Evolutionary conservation across 2,329 filamentous ascomycete genomes (phyloP).

Genomic region (Cytospora schulzeri): DNA sequence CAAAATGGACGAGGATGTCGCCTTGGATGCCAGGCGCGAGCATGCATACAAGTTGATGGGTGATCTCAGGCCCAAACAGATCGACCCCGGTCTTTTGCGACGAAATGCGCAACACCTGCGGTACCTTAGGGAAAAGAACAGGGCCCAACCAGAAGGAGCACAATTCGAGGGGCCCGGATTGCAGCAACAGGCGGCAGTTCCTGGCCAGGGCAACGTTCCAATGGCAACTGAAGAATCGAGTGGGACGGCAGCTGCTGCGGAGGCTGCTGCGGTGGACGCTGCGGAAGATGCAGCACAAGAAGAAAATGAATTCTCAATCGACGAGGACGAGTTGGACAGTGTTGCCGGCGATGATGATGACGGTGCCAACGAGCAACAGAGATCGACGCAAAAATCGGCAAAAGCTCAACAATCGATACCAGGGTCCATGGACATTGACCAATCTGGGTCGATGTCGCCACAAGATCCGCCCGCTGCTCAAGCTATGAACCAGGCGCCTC

Average conservation of each 20-base stretch:
- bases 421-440: neutral
- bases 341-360: neutral
- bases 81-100: neutral
- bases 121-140: neutral
- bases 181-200: neutral
- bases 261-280: neutral
- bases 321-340: conserved; percentile 1
- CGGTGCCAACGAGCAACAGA: neutral
- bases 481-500: neutral
- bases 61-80: conserved; percentile 6
- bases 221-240: neutral
- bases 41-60: conserved; percentile 23
- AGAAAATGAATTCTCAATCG: conserved; percentile 1
- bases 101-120: conserved; percentile 2
- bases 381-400: neutral
- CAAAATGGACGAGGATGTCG: conserved; percentile 22
- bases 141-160: neutral
- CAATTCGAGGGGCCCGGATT: neutral
- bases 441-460: neutral
- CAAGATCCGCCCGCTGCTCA: neutral
- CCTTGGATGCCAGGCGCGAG: conserved; percentile 11
- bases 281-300: neutral
- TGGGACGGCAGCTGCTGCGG: neutral
- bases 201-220: neutral
- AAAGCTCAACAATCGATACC: neutral